Evolutionary conservation across 1,284 basidiomycete genomes (phyloP), one percentile per base, ranked within the genome.

Genomic region (Stereum hirsutum): DNA sequence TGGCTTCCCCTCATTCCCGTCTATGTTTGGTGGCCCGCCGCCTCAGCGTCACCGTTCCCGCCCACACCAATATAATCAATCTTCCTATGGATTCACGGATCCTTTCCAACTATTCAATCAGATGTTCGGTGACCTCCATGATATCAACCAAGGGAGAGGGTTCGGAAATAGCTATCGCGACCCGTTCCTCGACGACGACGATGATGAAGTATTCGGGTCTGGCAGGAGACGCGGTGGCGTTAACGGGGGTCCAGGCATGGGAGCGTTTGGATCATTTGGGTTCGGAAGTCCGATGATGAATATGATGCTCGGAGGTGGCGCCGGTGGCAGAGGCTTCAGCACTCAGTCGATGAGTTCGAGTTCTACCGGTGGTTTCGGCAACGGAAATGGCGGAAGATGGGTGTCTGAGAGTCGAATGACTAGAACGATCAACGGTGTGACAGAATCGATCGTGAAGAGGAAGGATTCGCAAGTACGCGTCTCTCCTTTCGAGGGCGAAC

Each of bases 91-190:
- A 15, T 88, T 85, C 62, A 78, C 75, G 1, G 82, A 89, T 54
- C 86, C 85, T 2, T 87, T 86, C 55, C 64, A 68, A 23, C 60
- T 87, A 24, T 88, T 88, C 60, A 69, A 84, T 48, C 67, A 71
- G 6, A 73, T 85, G 42, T 85, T 87, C 46, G 71, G 72, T 21
- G 70, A 76, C 42, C 47, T 68, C 10, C 57, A 58, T 31, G 57
- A 52, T 50, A 50, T 60, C 51, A 44, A 37, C 47, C 7, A 46
- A 31, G 30, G 57, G 56, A 45, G 45, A 26, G 25, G 24, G 8
- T 42, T 33, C 20, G 17, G 15, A 31, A 26, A 36, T 25, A 14
- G 14, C 7, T 35, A 36, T 20, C 44, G 50, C 39, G 56, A 56
- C 48, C 54, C n/a, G n/a, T n/a, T n/a, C n/a, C n/a, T n/a, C n/a